Conservation (phyloP, 768 basidiomycete genomes). For the Dioszegia aurantiaca region DNA sequence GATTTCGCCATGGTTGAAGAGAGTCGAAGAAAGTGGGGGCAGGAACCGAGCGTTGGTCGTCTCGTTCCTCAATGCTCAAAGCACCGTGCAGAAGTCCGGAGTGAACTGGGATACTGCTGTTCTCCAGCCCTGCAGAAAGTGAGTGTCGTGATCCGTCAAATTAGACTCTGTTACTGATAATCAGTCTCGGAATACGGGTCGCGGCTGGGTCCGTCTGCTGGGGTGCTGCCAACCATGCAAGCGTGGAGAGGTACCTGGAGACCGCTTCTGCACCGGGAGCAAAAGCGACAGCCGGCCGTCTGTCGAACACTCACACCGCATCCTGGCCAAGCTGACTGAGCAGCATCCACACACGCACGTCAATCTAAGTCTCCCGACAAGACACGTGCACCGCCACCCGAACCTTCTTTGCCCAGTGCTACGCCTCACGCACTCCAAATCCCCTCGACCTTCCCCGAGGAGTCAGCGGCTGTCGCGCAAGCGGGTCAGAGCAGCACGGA, state of each 20-base stretch:
- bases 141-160: not conserved
- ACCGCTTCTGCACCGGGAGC: no score
- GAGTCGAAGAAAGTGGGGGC: slow-evolving; percentile 18
- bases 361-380: slow-evolving; percentile 5
- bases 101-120: slow-evolving; percentile 22
- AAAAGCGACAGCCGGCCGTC: not conserved
- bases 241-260: slow-evolving; percentile 27
- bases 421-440: slow-evolving; percentile 15
- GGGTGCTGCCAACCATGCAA: slow-evolving; percentile 22
- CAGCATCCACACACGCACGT: not conserved
- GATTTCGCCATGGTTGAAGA: slow-evolving; percentile 24
- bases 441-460: slow-evolving; percentile 44
- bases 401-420: not conserved
- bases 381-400: not conserved
- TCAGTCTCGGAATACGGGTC: slow-evolving; percentile 22
- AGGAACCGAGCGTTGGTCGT: slow-evolving; percentile 24
- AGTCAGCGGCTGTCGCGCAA: slow-evolving; percentile 9
- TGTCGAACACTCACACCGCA: not conserved
- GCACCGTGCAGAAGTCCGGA: slow-evolving; percentile 16
- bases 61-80: slow-evolving; percentile 25
- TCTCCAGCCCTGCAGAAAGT: slow-evolving; percentile 25
- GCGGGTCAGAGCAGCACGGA: not conserved
- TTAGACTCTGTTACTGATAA: not conserved
- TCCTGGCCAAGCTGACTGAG: no score
- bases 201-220: slow-evolving; percentile 30